A percentile compares a stretch with the other conserved stretches of the same genome.
These are phyloP conservation scores for Nakaseomyces bracarensis DNA, from an alignment of 1,139 yeast species.

Conservation along the genomic window DNA sequence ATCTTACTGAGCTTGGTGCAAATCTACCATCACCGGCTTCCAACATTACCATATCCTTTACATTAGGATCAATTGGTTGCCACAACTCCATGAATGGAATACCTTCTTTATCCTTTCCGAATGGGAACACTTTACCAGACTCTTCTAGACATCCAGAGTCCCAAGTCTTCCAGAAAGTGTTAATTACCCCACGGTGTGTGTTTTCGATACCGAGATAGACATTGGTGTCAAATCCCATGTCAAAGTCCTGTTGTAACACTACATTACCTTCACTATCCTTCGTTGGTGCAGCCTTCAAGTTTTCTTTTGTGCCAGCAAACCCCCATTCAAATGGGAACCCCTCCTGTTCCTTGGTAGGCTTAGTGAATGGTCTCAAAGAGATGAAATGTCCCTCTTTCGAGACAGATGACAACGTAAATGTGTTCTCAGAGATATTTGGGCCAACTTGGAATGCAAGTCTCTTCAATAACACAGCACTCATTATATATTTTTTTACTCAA, in stretches of 20 bases:
- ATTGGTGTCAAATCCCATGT: conserved; percentile 28
- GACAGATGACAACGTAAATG: conserved; percentile 27
- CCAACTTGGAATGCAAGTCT: conserved; percentile 29
- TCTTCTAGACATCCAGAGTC: conserved; percentile 29
- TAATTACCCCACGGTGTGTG: conserved; percentile 25
- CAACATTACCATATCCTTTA: conserved; percentile 17
- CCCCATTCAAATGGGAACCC: conserved; percentile 39
- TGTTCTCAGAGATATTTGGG: conserved; percentile 25
- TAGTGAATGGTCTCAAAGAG: conserved; percentile 32
- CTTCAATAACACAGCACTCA: conserved; percentile 20
- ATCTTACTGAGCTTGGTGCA: conserved; percentile 17
- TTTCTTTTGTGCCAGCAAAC: conserved; percentile 33
- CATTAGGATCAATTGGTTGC: conserved; percentile 30
- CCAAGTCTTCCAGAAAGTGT: conserved; percentile 29
- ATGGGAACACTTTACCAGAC: conserved; percentile 28
- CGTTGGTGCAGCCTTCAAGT: conserved; percentile 15
- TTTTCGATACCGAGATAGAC: conserved; percentile 22
- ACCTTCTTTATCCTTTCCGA: conserved; percentile 23
- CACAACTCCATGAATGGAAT: conserved; percentile 30
- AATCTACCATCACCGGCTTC: conserved; percentile 10
- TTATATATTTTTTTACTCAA: background rate
- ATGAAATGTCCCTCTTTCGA: conserved; percentile 30
- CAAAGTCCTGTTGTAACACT: conserved; percentile 22
- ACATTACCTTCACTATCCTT: conserved; percentile 14
- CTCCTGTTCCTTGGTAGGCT: conserved; percentile 22